These are phyloP conservation scores for Cupressus sempervirens DNA, from an alignment of 75 land plant species.

Conservation along the genomic window DNA sequence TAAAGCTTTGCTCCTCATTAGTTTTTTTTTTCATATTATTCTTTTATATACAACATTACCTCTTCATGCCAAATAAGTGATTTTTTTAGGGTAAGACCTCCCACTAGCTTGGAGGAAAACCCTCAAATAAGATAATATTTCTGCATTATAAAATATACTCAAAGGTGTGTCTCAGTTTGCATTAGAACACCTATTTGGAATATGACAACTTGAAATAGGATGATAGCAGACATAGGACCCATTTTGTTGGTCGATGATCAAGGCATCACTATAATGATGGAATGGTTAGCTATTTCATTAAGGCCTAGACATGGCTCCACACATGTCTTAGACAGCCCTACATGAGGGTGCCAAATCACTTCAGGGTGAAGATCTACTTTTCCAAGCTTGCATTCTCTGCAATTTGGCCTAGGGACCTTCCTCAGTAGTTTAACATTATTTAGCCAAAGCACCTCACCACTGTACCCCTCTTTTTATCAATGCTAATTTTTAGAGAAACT, in stretches of 20 bases:
- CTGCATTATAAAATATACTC: no score
- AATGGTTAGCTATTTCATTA: conserved; percentile 5
- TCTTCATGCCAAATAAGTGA: no score
- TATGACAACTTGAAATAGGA: no score
- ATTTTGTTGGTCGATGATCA: background rate
- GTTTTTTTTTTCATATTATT: no score
- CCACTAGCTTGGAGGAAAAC: no score
- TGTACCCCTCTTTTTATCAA: background rate
- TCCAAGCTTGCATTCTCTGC: conserved; percentile 4
- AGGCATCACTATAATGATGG: background rate
- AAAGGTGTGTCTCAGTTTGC: no score
- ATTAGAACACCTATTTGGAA: no score
- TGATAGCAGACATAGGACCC: background rate
- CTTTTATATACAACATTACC: no score
- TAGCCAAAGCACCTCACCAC: conserved; percentile 5
- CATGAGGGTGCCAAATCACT: background rate
- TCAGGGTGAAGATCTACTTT: background rate
- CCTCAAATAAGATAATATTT: no score
- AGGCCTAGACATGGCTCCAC: conserved; percentile 1
- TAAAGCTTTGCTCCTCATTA: no score
- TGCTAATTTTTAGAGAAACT: no score
- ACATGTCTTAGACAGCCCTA: background rate
- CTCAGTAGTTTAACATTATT: background rate
- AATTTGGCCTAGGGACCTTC: background rate
- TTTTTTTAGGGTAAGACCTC: no score